These are phyloP conservation scores for Calonectria ilicicola DNA, from an alignment of 2,329 filamentous ascomycete genomes.

Conservation along the genomic window DNA sequence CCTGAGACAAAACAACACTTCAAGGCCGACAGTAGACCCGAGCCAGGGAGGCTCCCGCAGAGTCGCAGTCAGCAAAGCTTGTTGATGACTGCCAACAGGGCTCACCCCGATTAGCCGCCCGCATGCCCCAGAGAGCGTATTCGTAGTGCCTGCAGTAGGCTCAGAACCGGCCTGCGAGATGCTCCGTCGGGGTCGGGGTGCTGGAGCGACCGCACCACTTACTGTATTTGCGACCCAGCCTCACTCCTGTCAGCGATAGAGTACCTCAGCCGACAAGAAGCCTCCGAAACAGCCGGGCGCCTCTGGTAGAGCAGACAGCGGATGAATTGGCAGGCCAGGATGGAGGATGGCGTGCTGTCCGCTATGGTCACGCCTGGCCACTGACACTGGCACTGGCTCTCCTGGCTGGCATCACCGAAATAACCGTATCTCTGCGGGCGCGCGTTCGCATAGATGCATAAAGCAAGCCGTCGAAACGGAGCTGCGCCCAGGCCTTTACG, in stretches of 20 bases:
- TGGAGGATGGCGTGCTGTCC: neutral
- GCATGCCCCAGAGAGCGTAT: neutral
- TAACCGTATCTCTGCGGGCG: neutral
- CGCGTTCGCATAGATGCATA: constrained; percentile 22
- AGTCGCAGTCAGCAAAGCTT: constrained; percentile 26
- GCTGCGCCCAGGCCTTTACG: constrained; percentile 15
- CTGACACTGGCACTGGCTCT: neutral
- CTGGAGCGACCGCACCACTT: neutral
- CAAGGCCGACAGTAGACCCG: constrained; percentile 9
- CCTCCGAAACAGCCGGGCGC: constrained; percentile 40
- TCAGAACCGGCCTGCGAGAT: neutral
- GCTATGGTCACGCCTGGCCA: neutral
- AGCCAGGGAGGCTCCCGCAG: constrained; percentile 32
- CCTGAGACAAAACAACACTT: constrained; percentile 5
- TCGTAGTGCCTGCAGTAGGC: constrained; percentile 8
- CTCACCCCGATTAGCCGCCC: constrained; percentile 18
- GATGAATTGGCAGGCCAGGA: constrained; percentile 1
- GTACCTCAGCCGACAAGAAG: constrained; percentile 23
- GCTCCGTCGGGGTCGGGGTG: neutral
- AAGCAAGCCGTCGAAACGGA: constrained; percentile 22
- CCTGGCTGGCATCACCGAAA: constrained; percentile 3
- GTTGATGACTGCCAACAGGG: constrained; percentile 20
- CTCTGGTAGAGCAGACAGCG: constrained; percentile 19
- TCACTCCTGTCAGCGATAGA: constrained; percentile 30
- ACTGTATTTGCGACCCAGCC: constrained; percentile 4